Percentiles rank a stretch among this genome's conserved stretches.
These are phyloP conservation scores for Chalciporus sphaerocephalus DNA, from an alignment of 768 basidiomycete genomes.

Conservation along the genomic window DNA sequence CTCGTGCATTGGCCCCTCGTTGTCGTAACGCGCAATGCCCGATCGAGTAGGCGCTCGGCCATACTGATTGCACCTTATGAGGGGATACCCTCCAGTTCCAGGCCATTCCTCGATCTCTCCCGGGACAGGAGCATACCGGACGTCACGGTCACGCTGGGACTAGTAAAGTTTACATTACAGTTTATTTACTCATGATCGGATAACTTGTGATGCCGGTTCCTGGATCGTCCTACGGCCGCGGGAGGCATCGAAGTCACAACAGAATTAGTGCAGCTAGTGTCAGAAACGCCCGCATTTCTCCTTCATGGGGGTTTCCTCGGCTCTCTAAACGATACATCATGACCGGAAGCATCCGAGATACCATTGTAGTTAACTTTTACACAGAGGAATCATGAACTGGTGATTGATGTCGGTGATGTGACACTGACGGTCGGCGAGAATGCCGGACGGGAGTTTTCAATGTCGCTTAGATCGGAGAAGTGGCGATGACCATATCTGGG, in stretches of 20 bases:
- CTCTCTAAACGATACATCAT: background rate
- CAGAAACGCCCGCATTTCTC: background rate
- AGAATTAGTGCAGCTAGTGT: slow-evolving; percentile 3
- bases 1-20: background rate
- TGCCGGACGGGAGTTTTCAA: slow-evolving; percentile 16
- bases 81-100: too few relatives aligned
- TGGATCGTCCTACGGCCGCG: slow-evolving; percentile 33
- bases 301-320: background rate
- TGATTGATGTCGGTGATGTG: background rate
- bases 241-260: slow-evolving; percentile 14
- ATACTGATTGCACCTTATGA: too few relatives aligned
- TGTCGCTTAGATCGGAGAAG: slow-evolving; percentile 31
- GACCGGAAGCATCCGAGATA: background rate
- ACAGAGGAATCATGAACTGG: background rate
- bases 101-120: background rate
- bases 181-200: slow-evolving; percentile 18
- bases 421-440: slow-evolving; percentile 9
- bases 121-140: slow-evolving; percentile 5
- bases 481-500: slow-evolving; percentile 20
- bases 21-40: background rate
- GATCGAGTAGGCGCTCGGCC: background rate
- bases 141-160: slow-evolving; percentile 20
- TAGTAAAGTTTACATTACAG: slow-evolving; percentile 25
- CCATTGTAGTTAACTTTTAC: background rate
- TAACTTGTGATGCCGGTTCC: slow-evolving; percentile 19